phyloP scores from a whole-genome alignment of 495 filamentous ascomycete genomes.

The Articulospora tetracladia region DNA sequence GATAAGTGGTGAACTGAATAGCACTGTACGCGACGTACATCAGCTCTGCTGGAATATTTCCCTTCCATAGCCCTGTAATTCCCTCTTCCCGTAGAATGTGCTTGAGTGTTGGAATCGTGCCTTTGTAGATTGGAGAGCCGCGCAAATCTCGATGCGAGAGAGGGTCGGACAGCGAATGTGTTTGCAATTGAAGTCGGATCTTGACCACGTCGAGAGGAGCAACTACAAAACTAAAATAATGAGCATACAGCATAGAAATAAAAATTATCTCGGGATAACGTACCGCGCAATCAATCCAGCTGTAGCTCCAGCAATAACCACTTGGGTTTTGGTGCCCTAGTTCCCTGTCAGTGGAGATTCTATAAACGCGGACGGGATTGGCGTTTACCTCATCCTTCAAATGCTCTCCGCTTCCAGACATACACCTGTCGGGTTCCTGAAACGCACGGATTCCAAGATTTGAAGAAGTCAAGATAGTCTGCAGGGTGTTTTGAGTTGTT shows the following conservation, averaged over 20 bases:
- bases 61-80: slow-evolving; percentile 90
- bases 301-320: slow-evolving; percentile 77
- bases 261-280: not conserved
- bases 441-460: not conserved
- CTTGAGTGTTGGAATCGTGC: slow-evolving; percentile 72
- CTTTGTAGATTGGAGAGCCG: slow-evolving; percentile 67
- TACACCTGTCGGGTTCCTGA: slow-evolving; percentile 43
- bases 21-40: slow-evolving; percentile 89
- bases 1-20: slow-evolving; percentile 89
- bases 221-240: slow-evolving; percentile 66
- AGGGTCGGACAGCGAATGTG: slow-evolving; percentile 69
- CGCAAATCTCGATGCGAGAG: slow-evolving; percentile 41
- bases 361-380: not conserved
- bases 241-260: not conserved
- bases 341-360: slow-evolving; percentile 1
- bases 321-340: slow-evolving; percentile 78
- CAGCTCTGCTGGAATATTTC: slow-evolving; percentile 91
- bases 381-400: slow-evolving; percentile 80
- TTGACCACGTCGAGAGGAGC: slow-evolving; percentile 94
- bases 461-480: not conserved
- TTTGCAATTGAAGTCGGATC: slow-evolving; percentile 91
- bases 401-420: slow-evolving; percentile 69
- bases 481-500: too few relatives aligned
- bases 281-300: slow-evolving; percentile 88
- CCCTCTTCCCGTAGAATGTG: slow-evolving; percentile 77